Percentiles rank a stretch among this genome's conserved stretches.
phyloP scores from a whole-genome alignment of 2,329 filamentous ascomycete genomes.

The Claviceps pazoutovae region DNA sequence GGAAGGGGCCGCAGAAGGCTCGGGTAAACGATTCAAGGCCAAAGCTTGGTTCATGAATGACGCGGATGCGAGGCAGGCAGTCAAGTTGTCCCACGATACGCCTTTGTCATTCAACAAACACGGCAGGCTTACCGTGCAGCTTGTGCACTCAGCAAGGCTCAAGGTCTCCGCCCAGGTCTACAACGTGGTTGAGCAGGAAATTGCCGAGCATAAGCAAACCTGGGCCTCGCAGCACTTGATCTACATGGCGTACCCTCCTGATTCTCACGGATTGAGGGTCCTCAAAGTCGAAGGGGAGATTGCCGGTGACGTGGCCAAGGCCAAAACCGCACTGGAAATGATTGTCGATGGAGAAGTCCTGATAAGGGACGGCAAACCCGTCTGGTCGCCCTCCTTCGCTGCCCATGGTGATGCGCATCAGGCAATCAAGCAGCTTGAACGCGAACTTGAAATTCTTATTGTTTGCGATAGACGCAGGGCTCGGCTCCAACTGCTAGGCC shows the following conservation, averaged over 20 bases:
- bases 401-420: slow-evolving; percentile 2
- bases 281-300: slow-evolving; percentile 25
- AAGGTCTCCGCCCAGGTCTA: slow-evolving; percentile 22
- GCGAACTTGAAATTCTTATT: not conserved
- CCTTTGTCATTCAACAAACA: slow-evolving; percentile 16
- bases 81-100: slow-evolving; percentile 16
- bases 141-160: slow-evolving; percentile 23
- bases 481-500: not conserved
- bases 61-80: slow-evolving; percentile 22
- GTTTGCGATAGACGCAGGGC: not conserved
- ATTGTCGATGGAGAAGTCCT: slow-evolving; percentile 20
- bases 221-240: slow-evolving; percentile 19
- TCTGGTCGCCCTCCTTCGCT: slow-evolving; percentile 21
- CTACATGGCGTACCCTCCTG: slow-evolving; percentile 8
- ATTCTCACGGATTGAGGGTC: slow-evolving; percentile 12
- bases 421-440: not conserved
- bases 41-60: slow-evolving; percentile 25
- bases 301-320: slow-evolving; percentile 15
- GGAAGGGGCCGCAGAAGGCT: slow-evolving; percentile 11
- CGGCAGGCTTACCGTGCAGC: slow-evolving; percentile 21
- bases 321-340: slow-evolving; percentile 18
- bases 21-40: slow-evolving; percentile 24
- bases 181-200: slow-evolving; percentile 14
- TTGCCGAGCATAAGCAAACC: slow-evolving; percentile 12
- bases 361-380: slow-evolving; percentile 9